These are phyloP conservation scores for Botryotinia convoluta DNA, from an alignment of 2,329 filamentous ascomycete species.

Conservation along the genomic window DNA sequence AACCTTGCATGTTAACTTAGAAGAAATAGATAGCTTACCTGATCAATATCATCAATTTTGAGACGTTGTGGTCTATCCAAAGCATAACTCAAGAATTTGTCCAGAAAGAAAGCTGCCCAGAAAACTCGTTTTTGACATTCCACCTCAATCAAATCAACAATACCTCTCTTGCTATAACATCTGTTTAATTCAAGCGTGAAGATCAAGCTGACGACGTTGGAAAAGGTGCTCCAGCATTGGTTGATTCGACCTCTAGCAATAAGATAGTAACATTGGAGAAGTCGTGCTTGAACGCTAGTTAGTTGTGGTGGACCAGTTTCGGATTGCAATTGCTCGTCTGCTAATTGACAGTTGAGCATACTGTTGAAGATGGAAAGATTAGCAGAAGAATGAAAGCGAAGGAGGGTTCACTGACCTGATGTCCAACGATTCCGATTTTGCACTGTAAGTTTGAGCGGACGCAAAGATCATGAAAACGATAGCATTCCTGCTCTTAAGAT, in stretches of 20 bases:
- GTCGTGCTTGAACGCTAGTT: conserved; percentile 42
- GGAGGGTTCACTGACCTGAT: neutral
- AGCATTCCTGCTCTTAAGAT: conserved; percentile 39
- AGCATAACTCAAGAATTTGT: conserved; percentile 52
- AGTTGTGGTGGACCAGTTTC: conserved; percentile 38
- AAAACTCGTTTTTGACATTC: conserved; percentile 56
- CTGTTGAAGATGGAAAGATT: conserved; percentile 23
- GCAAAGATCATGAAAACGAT: conserved; percentile 51
- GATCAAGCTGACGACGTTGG: conserved; percentile 36
- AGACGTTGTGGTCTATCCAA: conserved; percentile 6
- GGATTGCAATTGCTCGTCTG: conserved; percentile 36
- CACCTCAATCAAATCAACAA: conserved; percentile 41
- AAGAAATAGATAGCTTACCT: neutral
- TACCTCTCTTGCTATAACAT: conserved; percentile 26
- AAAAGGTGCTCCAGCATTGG: conserved; percentile 39
- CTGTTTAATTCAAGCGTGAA: conserved; percentile 37
- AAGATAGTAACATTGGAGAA: conserved; percentile 40
- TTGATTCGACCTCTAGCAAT: conserved; percentile 39
- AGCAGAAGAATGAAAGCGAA: neutral
- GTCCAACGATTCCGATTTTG: neutral
- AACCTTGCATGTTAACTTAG: neutral
- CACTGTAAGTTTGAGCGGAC: conserved; percentile 44
- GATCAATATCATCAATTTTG: neutral
- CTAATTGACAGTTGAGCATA: conserved; percentile 28
- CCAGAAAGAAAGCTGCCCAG: conserved; percentile 63